phyloP scores from a whole-genome alignment of 768 basidiomycete species.

The Boletus pseudopeckii region DNA sequence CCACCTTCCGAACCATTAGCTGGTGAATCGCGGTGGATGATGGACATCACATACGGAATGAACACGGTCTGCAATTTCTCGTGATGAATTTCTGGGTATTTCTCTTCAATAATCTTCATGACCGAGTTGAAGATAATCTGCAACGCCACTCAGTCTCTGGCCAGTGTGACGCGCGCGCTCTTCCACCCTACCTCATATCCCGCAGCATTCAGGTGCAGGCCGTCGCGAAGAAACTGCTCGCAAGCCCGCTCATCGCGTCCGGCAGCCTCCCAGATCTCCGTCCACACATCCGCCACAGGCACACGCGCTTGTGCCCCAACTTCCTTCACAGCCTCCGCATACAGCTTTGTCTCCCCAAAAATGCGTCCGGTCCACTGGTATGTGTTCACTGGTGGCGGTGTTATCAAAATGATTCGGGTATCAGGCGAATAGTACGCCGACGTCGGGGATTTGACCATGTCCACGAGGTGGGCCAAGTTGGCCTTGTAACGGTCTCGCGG shows the following conservation, averaged over 20 bases:
- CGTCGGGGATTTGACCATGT: slow-evolving; percentile 55
- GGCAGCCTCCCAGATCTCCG: slow-evolving; percentile 67
- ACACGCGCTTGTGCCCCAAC: slow-evolving; percentile 56
- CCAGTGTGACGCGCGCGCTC: neutral
- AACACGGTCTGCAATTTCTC: slow-evolving; percentile 59
- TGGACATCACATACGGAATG: slow-evolving; percentile 58
- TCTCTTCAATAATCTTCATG: slow-evolving; percentile 49
- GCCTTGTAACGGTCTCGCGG: slow-evolving; percentile 59
- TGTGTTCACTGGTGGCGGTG: slow-evolving; percentile 80
- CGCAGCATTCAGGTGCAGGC: slow-evolving; percentile 71
- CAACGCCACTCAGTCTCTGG: neutral
- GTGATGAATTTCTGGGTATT: slow-evolving; percentile 67
- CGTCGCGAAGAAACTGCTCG: slow-evolving; percentile 59
- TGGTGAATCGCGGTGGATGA: neutral
- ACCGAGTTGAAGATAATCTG: slow-evolving; percentile 69
- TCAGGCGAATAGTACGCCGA: slow-evolving; percentile 66
- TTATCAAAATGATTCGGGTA: slow-evolving; percentile 77
- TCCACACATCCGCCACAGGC: slow-evolving; percentile 74
- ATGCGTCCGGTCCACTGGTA: slow-evolving; percentile 51
- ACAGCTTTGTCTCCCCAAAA: slow-evolving; percentile 59
- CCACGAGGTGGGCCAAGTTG: slow-evolving; percentile 64
- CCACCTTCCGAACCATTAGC: slow-evolving; percentile 23
- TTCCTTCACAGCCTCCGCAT: slow-evolving; percentile 67
- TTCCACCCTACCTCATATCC: slow-evolving; percentile 63
- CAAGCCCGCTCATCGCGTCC: slow-evolving; percentile 55